Base-by-base conservation (phyloP, 2,329 filamentous ascomycete species). In the Fusarium miscanthi region DNA sequence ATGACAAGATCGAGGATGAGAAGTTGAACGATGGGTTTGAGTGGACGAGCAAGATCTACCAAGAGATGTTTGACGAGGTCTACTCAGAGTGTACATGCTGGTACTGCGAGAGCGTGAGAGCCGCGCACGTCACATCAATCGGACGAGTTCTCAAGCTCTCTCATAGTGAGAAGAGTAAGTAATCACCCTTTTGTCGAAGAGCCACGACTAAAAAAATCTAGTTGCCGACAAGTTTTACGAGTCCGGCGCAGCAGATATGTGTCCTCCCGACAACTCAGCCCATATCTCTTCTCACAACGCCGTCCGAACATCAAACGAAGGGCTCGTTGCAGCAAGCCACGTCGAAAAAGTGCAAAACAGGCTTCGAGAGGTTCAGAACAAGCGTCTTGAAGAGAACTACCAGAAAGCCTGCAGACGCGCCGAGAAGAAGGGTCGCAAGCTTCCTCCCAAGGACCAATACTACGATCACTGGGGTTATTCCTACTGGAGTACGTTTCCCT, bases 51-150 rank as follows among this genome's bases (percentile, higher is more conserved):
- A 91, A 90, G 74, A 82, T 80, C 2, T 97, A 95, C 78, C 88
- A 93, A 74, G 88, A 89, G 33, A 80, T 83, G 19, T 94, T 88
- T 73, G 82, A 84, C 21, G 87, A 91, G 56, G 87, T 93, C 8
- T 97, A 95, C 79, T 91, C 88, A 3, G 91, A 93, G 79, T 95
- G 93, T 76, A 93, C 90, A 0, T 95, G 93, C 80, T 95, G 93
- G 92, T 94, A 95, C 80, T 97, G 94, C 81, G 93, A 96, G 80
- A 87, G 83, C 42, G 73, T 78, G 5, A 59, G 61, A n/a, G 63
- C 70, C 0, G 66, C 38, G 84, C 88, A 90, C 74, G 84, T 88
- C 5, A 85, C 84, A 16, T 78, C 82, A 4, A 72, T 87, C 5
- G 83, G 82, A 8, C 82, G 82, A 23, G 74, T 85, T 4, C 81